Evolutionary conservation across 495 filamentous ascomycete genomes (phyloP).

Genomic region (Talaromyces proteolyticus): DNA sequence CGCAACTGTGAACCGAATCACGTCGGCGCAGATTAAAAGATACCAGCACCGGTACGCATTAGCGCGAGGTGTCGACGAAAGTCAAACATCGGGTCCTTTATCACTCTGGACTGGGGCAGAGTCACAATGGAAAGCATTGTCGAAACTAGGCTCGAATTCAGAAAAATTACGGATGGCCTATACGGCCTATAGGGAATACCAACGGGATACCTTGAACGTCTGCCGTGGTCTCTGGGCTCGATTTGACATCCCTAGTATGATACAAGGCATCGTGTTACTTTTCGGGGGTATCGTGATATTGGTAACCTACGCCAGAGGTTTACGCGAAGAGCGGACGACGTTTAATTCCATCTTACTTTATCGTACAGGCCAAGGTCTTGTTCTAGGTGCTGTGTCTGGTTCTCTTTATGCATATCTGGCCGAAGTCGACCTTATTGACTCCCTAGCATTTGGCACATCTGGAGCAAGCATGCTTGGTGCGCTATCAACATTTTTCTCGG

Average conservation of each 20-base stretch:
- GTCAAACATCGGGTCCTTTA: conserved; percentile 45
- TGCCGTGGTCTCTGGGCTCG: conserved; percentile 85
- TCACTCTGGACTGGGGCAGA: conserved; percentile 54
- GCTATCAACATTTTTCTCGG: conserved; percentile 45
- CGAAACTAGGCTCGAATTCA: conserved; percentile 30
- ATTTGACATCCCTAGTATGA: conserved; percentile 84
- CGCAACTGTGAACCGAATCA: conserved; percentile 64
- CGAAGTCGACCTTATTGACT: conserved; percentile 22
- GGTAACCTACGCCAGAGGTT: conserved; percentile 62
- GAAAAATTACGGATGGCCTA: conserved; percentile 40
- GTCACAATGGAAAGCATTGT: conserved; percentile 31
- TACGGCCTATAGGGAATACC: conserved; percentile 63
- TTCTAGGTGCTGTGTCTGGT: conserved; percentile 30
- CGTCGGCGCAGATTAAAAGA: conserved; percentile 80
- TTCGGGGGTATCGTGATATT: conserved; percentile 59
- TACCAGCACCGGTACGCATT: conserved; percentile 69
- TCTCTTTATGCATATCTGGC: conserved; percentile 14
- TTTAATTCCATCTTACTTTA: conserved; percentile 44
- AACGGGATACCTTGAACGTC: conserved; percentile 69
- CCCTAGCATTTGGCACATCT: conserved; percentile 41
- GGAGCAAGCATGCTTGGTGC: conserved; percentile 60
- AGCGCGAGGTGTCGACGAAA: conserved; percentile 57
- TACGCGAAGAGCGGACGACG: conserved; percentile 45
- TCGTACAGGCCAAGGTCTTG: conserved; percentile 34
- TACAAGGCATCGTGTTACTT: conserved; percentile 67